Percentiles rank a stretch among this genome's conserved stretches.
Conservation (phyloP, 2,329 filamentous ascomycete genomes). For the Cercospora beticola region DNA sequence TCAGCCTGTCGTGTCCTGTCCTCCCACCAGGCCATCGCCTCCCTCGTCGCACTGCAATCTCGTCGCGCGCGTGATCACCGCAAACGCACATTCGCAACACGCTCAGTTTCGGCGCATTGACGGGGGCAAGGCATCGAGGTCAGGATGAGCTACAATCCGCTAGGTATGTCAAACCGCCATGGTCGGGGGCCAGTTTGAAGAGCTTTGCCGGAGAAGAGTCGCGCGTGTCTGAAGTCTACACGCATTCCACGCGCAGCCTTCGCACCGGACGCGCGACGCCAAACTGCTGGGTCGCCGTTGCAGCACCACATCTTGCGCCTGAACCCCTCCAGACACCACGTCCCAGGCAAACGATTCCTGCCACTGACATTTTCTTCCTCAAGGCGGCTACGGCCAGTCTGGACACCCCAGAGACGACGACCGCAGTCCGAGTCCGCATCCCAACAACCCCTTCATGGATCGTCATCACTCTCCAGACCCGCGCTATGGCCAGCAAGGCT, state of each 20-base stretch:
- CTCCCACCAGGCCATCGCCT: background rate
- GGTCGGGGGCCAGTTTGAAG: conserved; percentile 20
- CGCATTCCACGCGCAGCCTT: conserved; percentile 24
- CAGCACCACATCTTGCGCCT: background rate
- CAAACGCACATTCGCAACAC: conserved; percentile 6
- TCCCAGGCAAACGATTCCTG: background rate
- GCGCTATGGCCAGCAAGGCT: conserved; percentile 73
- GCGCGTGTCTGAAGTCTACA: conserved; percentile 9
- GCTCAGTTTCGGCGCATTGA: conserved; percentile 6
- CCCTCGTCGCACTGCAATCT: background rate
- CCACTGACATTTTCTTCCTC: conserved; percentile 13
- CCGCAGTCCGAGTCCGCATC: conserved; percentile 19
- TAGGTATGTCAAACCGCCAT: conserved; percentile 22
- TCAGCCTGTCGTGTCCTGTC: background rate
- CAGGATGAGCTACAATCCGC: conserved; percentile 31
- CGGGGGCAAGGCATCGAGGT: background rate
- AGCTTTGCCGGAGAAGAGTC: background rate
- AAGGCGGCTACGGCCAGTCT: conserved; percentile 28
- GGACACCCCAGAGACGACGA: conserved; percentile 22
- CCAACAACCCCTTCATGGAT: conserved; percentile 29
- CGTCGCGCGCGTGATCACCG: conserved; percentile 5
- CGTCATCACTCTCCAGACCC: conserved; percentile 45
- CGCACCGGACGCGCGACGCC: background rate
- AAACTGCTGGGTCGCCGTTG: background rate
- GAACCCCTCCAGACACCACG: conserved; percentile 1